Conservation (phyloP, 345 rosid genomes). For the Cochlearia excelsa region DNA sequence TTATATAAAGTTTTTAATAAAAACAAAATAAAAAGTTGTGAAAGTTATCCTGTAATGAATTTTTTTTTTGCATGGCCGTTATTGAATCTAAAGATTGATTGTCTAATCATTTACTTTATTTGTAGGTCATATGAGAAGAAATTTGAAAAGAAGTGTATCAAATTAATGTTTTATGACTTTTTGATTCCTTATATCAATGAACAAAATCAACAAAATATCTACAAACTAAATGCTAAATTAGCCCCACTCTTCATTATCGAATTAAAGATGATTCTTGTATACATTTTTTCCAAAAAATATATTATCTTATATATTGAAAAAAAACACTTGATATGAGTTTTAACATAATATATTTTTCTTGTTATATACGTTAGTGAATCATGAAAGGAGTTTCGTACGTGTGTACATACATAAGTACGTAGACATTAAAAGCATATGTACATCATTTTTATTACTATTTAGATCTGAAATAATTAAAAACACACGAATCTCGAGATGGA, state of each 20-base stretch:
- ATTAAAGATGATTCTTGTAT: neutral
- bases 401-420: conserved; percentile 26
- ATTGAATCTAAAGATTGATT: conserved; percentile 1
- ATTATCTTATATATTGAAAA: neutral
- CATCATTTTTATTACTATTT: neutral
- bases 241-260: conserved; percentile 15
- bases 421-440: conserved; percentile 23
- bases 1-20: too few relatives aligned
- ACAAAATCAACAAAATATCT: conserved; percentile 7
- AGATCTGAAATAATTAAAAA: conserved; percentile 20
- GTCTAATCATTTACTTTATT: conserved; percentile 24
- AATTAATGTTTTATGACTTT: conserved; percentile 17
- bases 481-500: conserved; percentile 31
- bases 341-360: too few relatives aligned
- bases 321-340: neutral
- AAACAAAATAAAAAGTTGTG: too few relatives aligned
- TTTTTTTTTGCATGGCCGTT: too few relatives aligned
- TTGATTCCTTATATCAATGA: conserved; percentile 18
- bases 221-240: conserved; percentile 2
- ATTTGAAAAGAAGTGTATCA: conserved; percentile 20
- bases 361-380: neutral
- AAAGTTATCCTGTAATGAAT: too few relatives aligned
- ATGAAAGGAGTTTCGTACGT: conserved; percentile 34
- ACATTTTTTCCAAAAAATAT: neutral
- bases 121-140: conserved; percentile 28